Evolutionary conservation across 306 rosid genomes (phyloP).

Genomic region (Nissolia schottii): DNA sequence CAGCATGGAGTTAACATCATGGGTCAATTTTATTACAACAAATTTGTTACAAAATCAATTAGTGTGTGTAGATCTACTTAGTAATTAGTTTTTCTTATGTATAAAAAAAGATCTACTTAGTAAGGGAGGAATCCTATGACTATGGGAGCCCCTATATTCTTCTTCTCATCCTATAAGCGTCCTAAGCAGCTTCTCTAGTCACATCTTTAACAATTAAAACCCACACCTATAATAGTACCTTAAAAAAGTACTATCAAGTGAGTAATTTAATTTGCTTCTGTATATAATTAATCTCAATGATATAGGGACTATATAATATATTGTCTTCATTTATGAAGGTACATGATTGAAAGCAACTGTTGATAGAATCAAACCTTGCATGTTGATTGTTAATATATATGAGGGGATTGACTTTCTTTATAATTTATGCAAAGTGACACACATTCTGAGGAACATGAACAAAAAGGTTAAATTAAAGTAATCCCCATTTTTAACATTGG

Average conservation of each 20-base stretch:
- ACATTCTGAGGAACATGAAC: conserved; percentile 30
- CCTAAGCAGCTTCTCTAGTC: neutral
- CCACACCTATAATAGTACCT: neutral
- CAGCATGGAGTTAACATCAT: no score
- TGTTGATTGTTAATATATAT: conserved; percentile 13
- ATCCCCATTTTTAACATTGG: conserved; percentile 16
- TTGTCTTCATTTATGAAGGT: conserved; percentile 14
- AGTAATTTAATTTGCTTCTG: neutral
- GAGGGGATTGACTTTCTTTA: conserved; percentile 28
- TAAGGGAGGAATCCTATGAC: neutral
- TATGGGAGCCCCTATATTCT: neutral
- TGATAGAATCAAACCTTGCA: conserved; percentile 38
- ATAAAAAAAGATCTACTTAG: no score
- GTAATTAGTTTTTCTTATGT: no score
- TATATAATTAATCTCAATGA: neutral
- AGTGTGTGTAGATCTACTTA: no score
- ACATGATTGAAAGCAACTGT: conserved; percentile 29
- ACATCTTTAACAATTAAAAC: neutral
- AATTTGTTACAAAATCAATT: no score
- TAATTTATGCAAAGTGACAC: conserved; percentile 19
- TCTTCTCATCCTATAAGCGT: neutral
- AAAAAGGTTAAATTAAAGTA: conserved; percentile 14
- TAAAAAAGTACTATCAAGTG: neutral
- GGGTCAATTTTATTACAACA: no score
- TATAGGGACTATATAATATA: neutral